A percentile compares a stretch with the other conserved stretches of the same genome.
phyloP scores from a whole-genome alignment of 2,329 filamentous ascomycete genomes.

The Colletotrichum sp. region DNA sequence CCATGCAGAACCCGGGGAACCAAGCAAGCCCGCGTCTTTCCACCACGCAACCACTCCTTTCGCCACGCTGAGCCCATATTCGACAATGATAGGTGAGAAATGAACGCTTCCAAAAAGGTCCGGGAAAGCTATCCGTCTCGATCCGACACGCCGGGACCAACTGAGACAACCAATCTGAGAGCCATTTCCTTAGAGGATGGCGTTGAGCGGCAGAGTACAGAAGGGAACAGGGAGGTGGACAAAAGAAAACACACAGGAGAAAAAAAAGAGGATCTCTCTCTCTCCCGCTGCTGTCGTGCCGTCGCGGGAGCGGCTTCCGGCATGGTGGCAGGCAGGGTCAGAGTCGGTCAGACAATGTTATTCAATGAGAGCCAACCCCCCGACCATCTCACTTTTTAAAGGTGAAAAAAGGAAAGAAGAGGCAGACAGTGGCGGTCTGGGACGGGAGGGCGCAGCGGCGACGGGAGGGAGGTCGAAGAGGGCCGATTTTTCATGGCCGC shows the following conservation, averaged over 20 bases:
- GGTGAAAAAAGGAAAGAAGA: slow-evolving; percentile 4
- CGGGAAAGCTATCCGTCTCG: not conserved
- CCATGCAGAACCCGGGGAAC: not conserved
- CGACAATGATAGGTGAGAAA: not conserved
- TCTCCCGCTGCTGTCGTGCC: not conserved
- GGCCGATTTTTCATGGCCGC: not conserved
- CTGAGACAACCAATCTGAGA: not conserved
- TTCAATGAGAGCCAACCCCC: not conserved
- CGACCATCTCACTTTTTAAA: not conserved
- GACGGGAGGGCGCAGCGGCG: slow-evolving; percentile 6
- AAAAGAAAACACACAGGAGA: not conserved
- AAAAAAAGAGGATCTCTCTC: not conserved
- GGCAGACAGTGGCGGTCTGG: slow-evolving; percentile 16
- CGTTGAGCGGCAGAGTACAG: not conserved
- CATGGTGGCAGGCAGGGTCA: not conserved
- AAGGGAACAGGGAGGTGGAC: not conserved
- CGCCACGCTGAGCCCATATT: not conserved
- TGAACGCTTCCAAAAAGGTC: not conserved
- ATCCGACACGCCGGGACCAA: slow-evolving; percentile 5
- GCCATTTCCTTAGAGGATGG: not conserved
- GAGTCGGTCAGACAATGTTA: not conserved
- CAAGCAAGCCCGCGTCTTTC: not conserved
- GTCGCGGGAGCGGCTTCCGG: slow-evolving; percentile 8
- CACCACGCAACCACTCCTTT: not conserved
- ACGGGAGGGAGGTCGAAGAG: not conserved